Percentiles rank a stretch among this genome's conserved stretches.
Evolutionary conservation across 2,329 filamentous ascomycete species (phyloP).

Genomic region (Ceratocystis colombiana): DNA sequence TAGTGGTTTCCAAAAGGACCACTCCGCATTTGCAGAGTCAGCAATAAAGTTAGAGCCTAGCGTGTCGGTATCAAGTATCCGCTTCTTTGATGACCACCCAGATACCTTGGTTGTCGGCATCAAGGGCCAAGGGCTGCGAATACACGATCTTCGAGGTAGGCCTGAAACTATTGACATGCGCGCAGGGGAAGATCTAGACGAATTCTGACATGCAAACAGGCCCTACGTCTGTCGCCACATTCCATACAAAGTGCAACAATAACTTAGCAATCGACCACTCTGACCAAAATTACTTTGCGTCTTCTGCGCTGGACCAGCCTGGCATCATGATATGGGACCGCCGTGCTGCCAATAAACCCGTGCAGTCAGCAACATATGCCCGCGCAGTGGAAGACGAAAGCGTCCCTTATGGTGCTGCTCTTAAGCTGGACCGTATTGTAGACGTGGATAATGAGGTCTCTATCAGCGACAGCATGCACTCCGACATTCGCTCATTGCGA

Average conservation of each 20-base stretch:
- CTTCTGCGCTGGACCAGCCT: constrained; percentile 64
- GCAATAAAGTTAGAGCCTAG: constrained; percentile 51
- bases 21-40: constrained; percentile 42
- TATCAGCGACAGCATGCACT: constrained; percentile 45
- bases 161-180: not conserved
- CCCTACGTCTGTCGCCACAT: constrained; percentile 45
- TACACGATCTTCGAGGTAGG: constrained; percentile 69
- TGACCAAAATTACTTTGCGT: constrained; percentile 76
- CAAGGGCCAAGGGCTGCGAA: constrained; percentile 61
- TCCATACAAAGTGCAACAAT: constrained; percentile 57
- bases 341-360: constrained; percentile 46
- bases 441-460: constrained; percentile 44
- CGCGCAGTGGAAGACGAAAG: constrained; percentile 52
- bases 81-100: constrained; percentile 69
- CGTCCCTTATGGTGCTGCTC: constrained; percentile 51
- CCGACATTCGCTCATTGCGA: constrained; percentile 51
- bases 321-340: constrained; percentile 71
- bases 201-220: constrained; percentile 35
- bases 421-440: constrained; percentile 49
- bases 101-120: constrained; percentile 66
- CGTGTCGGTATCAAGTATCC: constrained; percentile 70
- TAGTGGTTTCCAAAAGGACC: constrained; percentile 37
- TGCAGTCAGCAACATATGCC: constrained; percentile 45
- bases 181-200: constrained; percentile 26
- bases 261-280: constrained; percentile 68